Percentiles rank a stretch among this genome's conserved stretches.
phyloP scores from a whole-genome alignment of 352 stramenopile genomes.

The Pythium folliculosum region DNA sequence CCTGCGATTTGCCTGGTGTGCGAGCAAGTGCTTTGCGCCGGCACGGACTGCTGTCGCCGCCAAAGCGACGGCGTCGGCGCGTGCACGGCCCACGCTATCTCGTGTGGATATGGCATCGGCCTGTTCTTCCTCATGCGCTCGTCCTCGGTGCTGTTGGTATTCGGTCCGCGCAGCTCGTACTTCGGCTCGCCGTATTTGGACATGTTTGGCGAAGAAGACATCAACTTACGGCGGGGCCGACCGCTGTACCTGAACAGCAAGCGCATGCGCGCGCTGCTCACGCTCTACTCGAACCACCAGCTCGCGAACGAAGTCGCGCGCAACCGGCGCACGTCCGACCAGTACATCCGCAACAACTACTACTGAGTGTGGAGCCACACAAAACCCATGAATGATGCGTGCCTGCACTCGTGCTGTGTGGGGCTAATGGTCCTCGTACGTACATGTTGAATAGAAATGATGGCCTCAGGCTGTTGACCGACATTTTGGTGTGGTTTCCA shows the following conservation, averaged over 20 bases:
- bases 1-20: constrained; percentile 81
- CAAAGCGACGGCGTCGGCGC: constrained; percentile 68
- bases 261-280: constrained; percentile 70
- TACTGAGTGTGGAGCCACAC: constrained; percentile 39
- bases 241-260: constrained; percentile 76
- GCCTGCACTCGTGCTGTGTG: neutral
- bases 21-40: constrained; percentile 74
- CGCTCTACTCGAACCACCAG: constrained; percentile 77
- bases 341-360: constrained; percentile 88
- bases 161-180: constrained; percentile 75
- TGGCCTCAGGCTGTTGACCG: too few species aligned
- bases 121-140: constrained; percentile 85
- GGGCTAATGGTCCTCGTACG: neutral
- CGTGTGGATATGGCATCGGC: constrained; percentile 69
- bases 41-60: constrained; percentile 78
- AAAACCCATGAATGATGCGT: neutral
- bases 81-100: constrained; percentile 74
- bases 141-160: constrained; percentile 77
- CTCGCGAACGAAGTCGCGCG: constrained; percentile 80
- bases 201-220: constrained; percentile 89
- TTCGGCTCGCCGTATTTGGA: constrained; percentile 86
- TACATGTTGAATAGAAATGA: too few species aligned
- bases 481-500: too few species aligned
- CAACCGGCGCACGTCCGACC: constrained; percentile 82
- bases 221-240: constrained; percentile 74